Base-by-base conservation (phyloP, 75 land plant species). In the Pseudotsuga menziesii region DNA sequence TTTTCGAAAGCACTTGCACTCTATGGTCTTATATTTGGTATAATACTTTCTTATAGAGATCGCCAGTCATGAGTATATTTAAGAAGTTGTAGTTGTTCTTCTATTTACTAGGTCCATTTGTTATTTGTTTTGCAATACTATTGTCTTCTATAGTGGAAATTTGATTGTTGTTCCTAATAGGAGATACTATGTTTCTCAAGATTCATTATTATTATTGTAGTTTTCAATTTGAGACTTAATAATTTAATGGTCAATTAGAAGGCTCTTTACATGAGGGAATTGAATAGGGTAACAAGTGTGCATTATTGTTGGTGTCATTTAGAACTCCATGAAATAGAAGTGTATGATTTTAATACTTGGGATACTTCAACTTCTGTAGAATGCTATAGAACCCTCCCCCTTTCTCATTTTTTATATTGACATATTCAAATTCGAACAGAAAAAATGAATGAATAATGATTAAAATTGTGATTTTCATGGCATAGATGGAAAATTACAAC, bases 1-100 rank as follows among this genome's bases (percentile, higher is more conserved):
- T 87, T 87, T 81, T 87, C 89, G 22, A 87, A 87, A 84, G 89
- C 89, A 48, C 81, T 87, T 22, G 89, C 89, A 16, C 73, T 87
- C 27, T 87, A 87, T 75, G 89, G 89, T 19, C 80, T 87, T 14
- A 87, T 87, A 77, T 87, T 87, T 71, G 89, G 89, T 29, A 87
- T 87, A 73, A 87, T 87, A 56, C 77, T 87, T 27, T 87, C 89
- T 20, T 87, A 87, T n/a, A 87, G 89, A 39, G 87, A 87, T 61
- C 87, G 87, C 23, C 87, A 87, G 58, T 87, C 89, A 14, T 58
- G 89, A 61, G 83, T 76, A 71, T 74, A 22, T 16, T 48, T 36
- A 29, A 57, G 9, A 32, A 32, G 9, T 69, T 23, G 52, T 0
- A 23, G 64, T 25, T 61, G 27, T 13, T 61, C 32, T 61, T 25